A percentile compares a stretch with the other conserved stretches of the same genome.
Conservation (phyloP, 2,329 filamentous ascomycete species). For the Intubia oerlemansii region DNA sequence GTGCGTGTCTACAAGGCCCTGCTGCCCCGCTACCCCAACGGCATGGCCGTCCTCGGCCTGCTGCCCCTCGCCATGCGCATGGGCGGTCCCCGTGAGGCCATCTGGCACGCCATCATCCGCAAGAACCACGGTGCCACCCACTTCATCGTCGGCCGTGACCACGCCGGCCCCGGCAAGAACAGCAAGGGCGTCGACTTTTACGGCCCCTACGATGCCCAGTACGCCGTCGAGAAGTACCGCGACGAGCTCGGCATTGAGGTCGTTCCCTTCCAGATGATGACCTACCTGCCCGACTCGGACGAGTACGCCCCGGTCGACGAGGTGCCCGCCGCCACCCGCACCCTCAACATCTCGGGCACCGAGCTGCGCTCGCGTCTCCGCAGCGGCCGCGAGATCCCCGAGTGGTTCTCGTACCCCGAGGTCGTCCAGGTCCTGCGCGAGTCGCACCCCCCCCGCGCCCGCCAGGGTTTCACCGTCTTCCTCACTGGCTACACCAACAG, state of each 20-base stretch:
- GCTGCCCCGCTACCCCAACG: constrained; percentile 90
- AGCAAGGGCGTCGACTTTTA: constrained; percentile 94
- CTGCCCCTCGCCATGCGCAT: constrained; percentile 96
- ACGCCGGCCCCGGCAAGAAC: constrained; percentile 96
- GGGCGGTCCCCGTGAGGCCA: constrained; percentile 92
- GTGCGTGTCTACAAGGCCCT: constrained; percentile 97
- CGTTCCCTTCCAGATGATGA: constrained; percentile 99
- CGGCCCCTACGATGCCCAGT: constrained; percentile 91
- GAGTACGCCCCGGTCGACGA: constrained; percentile 91
- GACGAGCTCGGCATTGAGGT: constrained; percentile 96
- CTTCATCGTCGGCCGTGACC: constrained; percentile 97
- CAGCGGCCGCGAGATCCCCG: constrained; percentile 84
- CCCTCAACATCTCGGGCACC: constrained; percentile 68
- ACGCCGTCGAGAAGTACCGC: constrained; percentile 89
- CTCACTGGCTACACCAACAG: constrained; percentile 91
- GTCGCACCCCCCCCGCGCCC: constrained; percentile 76
- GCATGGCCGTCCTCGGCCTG: constrained; percentile 92
- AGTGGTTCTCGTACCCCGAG: constrained; percentile 99
- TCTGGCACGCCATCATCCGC: constrained; percentile 99
- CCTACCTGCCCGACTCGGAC: constrained; percentile 89
- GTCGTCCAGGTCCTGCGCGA: constrained; percentile 91
- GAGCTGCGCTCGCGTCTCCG: constrained; percentile 84
- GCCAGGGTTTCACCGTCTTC: constrained; percentile 97
- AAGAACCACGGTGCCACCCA: constrained; percentile 99
- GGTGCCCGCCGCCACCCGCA: constrained; percentile 65